A percentile compares a stretch with the other conserved stretches of the same genome.
Evolutionary conservation across 805 yeast genomes (phyloP).

Genomic region (Candida xiaguanensis): DNA sequence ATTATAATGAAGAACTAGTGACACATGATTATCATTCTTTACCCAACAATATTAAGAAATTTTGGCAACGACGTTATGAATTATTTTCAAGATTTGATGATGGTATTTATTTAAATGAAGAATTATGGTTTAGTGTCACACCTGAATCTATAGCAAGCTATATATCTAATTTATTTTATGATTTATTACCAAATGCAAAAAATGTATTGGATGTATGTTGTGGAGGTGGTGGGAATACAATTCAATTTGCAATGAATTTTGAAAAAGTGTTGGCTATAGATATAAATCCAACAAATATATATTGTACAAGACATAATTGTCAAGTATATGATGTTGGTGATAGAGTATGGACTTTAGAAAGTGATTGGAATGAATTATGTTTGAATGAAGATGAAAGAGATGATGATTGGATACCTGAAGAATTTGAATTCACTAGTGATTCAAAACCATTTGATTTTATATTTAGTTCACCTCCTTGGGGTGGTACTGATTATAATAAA

Average conservation of each 20-base stretch:
- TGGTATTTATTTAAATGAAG: slow-evolving; percentile 66
- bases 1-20: slow-evolving; percentile 16
- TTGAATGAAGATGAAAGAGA: slow-evolving; percentile 9
- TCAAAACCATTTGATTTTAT: slow-evolving; percentile 44
- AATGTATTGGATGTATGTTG: slow-evolving; percentile 67
- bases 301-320: slow-evolving; percentile 67
- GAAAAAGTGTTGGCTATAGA: slow-evolving; percentile 62
- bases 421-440: slow-evolving; percentile 11
- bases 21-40: slow-evolving; percentile 37
- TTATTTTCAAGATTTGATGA: slow-evolving; percentile 63
- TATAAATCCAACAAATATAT: slow-evolving; percentile 52
- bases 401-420: slow-evolving; percentile 32
- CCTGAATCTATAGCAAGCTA: slow-evolving; percentile 71
- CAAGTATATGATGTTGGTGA: slow-evolving; percentile 54
- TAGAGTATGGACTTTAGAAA: slow-evolving; percentile 45
- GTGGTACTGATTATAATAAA: slow-evolving; percentile 61
- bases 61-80: slow-evolving; percentile 59
- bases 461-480: slow-evolving; percentile 89
- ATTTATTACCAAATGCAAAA: slow-evolving; percentile 47
- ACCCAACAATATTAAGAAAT: slow-evolving; percentile 44
- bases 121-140: slow-evolving; percentile 85
- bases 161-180: slow-evolving; percentile 49
- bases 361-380: slow-evolving; percentile 48
- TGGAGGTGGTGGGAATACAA: slow-evolving; percentile 86
- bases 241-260: slow-evolving; percentile 66